Evolutionary conservation across 495 filamentous ascomycete genomes (phyloP).

Genomic region (Penicillium crystallinum): DNA sequence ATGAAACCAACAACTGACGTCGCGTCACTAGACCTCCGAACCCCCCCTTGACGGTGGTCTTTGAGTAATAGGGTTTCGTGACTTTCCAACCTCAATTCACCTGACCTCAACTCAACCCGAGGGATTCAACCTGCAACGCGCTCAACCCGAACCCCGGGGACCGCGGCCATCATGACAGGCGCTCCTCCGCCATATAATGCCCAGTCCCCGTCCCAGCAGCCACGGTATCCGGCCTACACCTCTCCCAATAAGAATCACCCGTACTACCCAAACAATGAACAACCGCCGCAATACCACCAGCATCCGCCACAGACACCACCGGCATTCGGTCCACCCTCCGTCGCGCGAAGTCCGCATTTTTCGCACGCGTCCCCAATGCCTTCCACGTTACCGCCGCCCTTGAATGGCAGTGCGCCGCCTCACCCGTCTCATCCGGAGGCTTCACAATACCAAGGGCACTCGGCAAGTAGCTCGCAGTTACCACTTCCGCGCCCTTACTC

Average conservation of each 20-base stretch:
- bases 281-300: constrained; percentile 40
- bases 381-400: constrained; percentile 42
- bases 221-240: constrained; percentile 35
- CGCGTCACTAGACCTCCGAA: constrained; percentile 23
- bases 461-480: constrained; percentile 28
- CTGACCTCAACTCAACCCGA: constrained; percentile 1
- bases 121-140: constrained; percentile 12
- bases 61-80: constrained; percentile 7
- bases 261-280: constrained; percentile 54
- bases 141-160: constrained; percentile 27
- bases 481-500: constrained; percentile 43
- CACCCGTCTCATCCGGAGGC: constrained; percentile 38
- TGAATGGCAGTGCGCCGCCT: constrained; percentile 47
- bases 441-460: constrained; percentile 43
- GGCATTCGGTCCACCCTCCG: constrained; percentile 49
- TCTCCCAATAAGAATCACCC: constrained; percentile 46
- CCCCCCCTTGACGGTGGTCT: constrained; percentile 24
- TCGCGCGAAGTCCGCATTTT: constrained; percentile 49
- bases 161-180: constrained; percentile 45
- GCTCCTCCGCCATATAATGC: constrained; percentile 45
- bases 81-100: constrained; percentile 21
- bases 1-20: constrained; percentile 18
- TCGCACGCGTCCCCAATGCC: constrained; percentile 49
- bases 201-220: constrained; percentile 42
- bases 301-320: constrained; percentile 51